Evolutionary conservation across 768 basidiomycete genomes (phyloP).

Genomic region (Amyloporia xantha): DNA sequence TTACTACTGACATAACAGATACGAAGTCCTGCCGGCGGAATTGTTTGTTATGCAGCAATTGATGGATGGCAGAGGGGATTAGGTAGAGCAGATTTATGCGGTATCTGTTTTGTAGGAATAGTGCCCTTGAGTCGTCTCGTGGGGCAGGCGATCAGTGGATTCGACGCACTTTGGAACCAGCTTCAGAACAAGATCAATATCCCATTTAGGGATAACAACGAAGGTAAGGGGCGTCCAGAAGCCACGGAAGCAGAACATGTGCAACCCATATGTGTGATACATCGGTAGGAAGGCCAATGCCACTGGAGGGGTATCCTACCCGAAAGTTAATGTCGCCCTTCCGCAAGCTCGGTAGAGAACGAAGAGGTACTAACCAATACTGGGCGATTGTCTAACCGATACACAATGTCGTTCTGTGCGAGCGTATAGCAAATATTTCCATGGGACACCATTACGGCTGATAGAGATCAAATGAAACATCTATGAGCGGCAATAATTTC

Average conservation of each 20-base stretch:
- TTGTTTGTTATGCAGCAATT: slow-evolving; percentile 49
- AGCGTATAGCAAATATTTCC: slow-evolving; percentile 14
- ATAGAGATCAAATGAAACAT: neutral
- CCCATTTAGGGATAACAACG: slow-evolving; percentile 58
- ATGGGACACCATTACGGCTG: slow-evolving; percentile 26
- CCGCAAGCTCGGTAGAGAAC: neutral
- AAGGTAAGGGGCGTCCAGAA: slow-evolving; percentile 40
- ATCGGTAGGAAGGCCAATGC: slow-evolving; percentile 57
- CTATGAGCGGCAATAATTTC: neutral
- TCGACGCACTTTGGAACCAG: slow-evolving; percentile 51
- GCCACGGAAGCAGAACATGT: slow-evolving; percentile 41
- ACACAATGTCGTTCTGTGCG: slow-evolving; percentile 6
- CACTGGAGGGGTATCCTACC: slow-evolving; percentile 29
- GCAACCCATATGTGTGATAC: slow-evolving; percentile 62
- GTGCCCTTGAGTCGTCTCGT: too few species aligned
- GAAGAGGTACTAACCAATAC: neutral
- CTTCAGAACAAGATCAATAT: slow-evolving; percentile 41
- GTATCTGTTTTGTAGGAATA: slow-evolving; percentile 34
- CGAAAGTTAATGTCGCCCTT: neutral
- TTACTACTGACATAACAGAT: slow-evolving; percentile 35
- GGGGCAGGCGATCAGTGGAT: neutral
- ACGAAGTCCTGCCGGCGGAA: slow-evolving; percentile 46
- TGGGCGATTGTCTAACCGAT: neutral
- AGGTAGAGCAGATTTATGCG: slow-evolving; percentile 42
- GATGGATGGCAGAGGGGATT: slow-evolving; percentile 61